A percentile compares a stretch with the other conserved stretches of the same genome.
These are phyloP conservation scores for Lentinus tigrinus DNA, from an alignment of 768 basidiomycete genomes.

Conservation along the genomic window DNA sequence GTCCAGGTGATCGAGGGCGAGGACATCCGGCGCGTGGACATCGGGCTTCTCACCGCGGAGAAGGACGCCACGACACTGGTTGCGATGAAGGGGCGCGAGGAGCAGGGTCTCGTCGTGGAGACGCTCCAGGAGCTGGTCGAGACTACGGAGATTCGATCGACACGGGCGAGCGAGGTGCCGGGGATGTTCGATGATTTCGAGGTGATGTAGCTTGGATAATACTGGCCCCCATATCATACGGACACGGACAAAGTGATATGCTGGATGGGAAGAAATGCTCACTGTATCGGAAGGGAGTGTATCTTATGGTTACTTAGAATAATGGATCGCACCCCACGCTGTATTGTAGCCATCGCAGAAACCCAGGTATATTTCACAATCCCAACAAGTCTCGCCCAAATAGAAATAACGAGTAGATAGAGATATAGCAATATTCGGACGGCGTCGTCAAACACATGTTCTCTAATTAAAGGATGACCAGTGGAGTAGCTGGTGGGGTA, in stretches of 20 bases:
- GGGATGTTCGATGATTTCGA: conserved; percentile 77
- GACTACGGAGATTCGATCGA: conserved; percentile 54
- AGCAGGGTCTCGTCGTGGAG: conserved; percentile 36
- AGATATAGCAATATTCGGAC: too few relatives aligned
- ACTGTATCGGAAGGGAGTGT: not conserved
- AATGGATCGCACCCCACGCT: not conserved
- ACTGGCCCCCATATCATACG: not conserved
- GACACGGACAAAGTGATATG: not conserved
- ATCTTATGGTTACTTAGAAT: conserved; percentile 14
- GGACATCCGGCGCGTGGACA: conserved; percentile 67
- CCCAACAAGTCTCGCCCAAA: not conserved
- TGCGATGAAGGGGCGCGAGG: conserved; percentile 60
- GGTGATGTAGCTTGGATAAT: conserved; percentile 30
- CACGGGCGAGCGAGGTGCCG: conserved; percentile 32
- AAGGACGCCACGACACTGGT: conserved; percentile 53
- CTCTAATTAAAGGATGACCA: too few relatives aligned
- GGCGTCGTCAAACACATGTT: too few relatives aligned
- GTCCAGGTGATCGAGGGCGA: conserved; percentile 80
- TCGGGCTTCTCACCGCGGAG: conserved; percentile 33
- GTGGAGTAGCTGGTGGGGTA: not conserved
- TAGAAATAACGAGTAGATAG: not conserved
- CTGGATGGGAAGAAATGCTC: not conserved
- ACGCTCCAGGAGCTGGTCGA: conserved; percentile 67
- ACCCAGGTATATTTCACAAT: not conserved
- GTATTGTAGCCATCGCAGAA: not conserved